These are phyloP conservation scores for Senecio squalidus DNA, from an alignment of 140 eudicot species.

Conservation along the genomic window DNA sequence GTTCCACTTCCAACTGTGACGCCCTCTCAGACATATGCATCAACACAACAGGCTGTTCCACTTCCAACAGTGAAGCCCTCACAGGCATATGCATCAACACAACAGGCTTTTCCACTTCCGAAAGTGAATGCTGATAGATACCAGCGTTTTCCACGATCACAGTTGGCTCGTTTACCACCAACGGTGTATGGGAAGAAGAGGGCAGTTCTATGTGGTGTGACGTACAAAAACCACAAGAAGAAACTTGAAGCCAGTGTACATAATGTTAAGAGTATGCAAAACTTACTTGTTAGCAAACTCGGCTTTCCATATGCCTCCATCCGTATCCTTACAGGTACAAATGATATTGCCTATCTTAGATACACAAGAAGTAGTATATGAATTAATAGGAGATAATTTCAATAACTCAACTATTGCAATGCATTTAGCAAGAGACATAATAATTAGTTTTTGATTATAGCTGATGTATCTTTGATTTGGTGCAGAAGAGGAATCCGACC, in stretches of 20 bases:
- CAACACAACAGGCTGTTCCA: neutral
- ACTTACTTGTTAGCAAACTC: conserved; percentile 34
- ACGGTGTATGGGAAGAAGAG: conserved; percentile 40
- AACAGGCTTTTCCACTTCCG: too few species aligned
- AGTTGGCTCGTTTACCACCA: too few species aligned
- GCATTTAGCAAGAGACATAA: neutral
- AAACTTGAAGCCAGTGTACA: conserved; percentile 55
- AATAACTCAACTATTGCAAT: neutral
- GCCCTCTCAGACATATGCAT: neutral
- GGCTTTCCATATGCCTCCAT: conserved; percentile 52
- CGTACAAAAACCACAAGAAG: conserved; percentile 49
- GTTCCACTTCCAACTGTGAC: too few species aligned
- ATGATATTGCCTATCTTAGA: neutral
- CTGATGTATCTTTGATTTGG: neutral
- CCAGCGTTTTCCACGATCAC: neutral
- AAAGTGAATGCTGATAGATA: neutral
- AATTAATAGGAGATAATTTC: neutral
- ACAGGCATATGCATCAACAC: too few species aligned
- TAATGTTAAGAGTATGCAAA: conserved; percentile 48
- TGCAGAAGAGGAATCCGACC: conserved; percentile 62
- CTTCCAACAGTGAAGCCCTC: neutral
- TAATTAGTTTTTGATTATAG: neutral
- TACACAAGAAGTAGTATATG: neutral
- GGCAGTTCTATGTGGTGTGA: conserved; percentile 76
- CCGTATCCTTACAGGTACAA: conserved; percentile 63